Conservation (phyloP, 2,329 filamentous ascomycete species). For the Cordyceps tenuipes region DNA sequence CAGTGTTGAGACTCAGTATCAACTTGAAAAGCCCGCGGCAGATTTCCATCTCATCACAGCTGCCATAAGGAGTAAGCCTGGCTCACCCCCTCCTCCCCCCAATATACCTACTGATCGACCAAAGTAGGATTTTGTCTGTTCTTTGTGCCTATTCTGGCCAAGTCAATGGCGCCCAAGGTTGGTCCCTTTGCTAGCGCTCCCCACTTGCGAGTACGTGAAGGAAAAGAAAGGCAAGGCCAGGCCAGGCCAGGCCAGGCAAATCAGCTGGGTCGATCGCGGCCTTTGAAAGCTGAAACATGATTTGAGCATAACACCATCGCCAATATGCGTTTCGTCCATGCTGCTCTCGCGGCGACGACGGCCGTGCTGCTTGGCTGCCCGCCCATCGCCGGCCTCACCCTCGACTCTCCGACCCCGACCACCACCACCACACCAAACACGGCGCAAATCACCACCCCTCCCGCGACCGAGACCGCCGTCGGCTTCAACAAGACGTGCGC, state of each 20-base stretch:
- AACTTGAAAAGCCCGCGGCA: too few species aligned
- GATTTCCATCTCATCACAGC: too few species aligned
- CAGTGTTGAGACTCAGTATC: too few species aligned
- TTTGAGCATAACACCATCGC: background rate
- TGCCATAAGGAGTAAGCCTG: background rate
- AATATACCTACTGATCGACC: background rate
- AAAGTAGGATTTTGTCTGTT: background rate
- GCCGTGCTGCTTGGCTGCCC: background rate
- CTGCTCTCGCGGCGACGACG: background rate
- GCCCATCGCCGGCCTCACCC: background rate
- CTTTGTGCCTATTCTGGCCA: too few species aligned
- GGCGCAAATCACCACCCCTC: background rate
- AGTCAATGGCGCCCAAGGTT: background rate
- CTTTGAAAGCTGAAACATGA: background rate
- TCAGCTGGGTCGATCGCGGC: too few species aligned
- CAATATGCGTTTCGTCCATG: background rate
- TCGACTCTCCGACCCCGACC: background rate
- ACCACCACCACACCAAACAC: background rate
- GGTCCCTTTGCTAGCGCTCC: conserved; percentile 6
- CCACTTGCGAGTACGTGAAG: conserved; percentile 5
- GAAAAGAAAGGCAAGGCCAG: too few species aligned
- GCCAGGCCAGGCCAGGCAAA: background rate
- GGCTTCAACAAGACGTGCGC: conserved; percentile 6
- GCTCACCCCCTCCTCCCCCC: background rate
- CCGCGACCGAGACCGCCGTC: background rate